Percentiles rank a stretch among this genome's conserved stretches.
phyloP scores from a whole-genome alignment of 2,329 filamentous ascomycete species.

The Geosmithia putterillii region DNA sequence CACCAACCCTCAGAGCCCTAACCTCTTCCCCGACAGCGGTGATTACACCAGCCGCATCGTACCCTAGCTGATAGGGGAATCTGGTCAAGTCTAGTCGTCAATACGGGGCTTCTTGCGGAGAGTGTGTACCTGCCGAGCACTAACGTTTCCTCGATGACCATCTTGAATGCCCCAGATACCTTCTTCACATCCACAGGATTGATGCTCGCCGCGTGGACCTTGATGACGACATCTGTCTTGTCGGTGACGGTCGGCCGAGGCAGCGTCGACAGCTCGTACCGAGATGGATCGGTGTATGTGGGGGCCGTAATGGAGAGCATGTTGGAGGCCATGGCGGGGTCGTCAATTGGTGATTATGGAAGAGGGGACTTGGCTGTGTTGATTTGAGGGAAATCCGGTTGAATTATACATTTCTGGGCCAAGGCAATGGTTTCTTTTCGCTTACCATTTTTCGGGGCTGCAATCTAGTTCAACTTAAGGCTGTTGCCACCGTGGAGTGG shows the following conservation, averaged over 20 bases:
- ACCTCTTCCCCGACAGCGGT: conserved; percentile 18
- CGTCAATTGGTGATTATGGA: no score
- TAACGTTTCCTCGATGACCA: conserved; percentile 16
- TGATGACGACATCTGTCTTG: conserved; percentile 17
- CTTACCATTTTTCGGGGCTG: no score
- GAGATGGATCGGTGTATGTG: conserved; percentile 8
- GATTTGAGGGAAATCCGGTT: no score
- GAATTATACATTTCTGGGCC: no score
- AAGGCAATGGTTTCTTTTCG: no score
- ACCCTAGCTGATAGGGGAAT: conserved; percentile 29
- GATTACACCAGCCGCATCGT: conserved; percentile 26
- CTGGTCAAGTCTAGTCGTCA: not conserved
- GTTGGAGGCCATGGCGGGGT: conserved; percentile 4
- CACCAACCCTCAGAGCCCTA: conserved; percentile 16
- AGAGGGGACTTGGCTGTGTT: no score
- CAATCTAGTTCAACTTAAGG: no score
- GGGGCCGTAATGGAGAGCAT: conserved; percentile 9
- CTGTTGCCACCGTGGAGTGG: no score
- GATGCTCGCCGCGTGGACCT: conserved; percentile 27
- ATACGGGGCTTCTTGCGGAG: not conserved
- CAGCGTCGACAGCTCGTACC: conserved; percentile 7
- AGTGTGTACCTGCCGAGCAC: conserved; percentile 1
- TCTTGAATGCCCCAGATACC: conserved; percentile 20
- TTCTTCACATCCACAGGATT: conserved; percentile 32
- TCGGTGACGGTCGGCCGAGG: conserved; percentile 10